Conservation (phyloP, 2,329 filamentous ascomycete genomes). For the Byssochlamys sp. region DNA sequence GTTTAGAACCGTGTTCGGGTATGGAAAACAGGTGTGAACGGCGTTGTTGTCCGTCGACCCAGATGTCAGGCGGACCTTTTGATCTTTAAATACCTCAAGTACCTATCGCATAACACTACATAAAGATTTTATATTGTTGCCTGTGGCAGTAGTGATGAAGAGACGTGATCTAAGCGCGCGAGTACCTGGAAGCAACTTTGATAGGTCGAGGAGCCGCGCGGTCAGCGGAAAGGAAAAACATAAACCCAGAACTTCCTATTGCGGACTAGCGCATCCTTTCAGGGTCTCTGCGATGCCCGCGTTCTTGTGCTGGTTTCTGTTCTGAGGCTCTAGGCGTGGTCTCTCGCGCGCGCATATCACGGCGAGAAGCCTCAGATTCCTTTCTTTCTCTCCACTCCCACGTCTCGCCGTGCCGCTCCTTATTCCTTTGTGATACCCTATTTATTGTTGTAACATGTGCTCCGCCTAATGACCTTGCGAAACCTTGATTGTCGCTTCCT, state of each 20-base stretch:
- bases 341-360: conserved; percentile 21
- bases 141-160: neutral
- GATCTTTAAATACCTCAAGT: conserved; percentile 3
- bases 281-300: conserved; percentile 33
- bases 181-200: no score
- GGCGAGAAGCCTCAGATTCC: conserved; percentile 7
- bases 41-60: conserved; percentile 28
- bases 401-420: conserved; percentile 9
- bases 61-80: conserved; percentile 23
- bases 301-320: conserved; percentile 19
- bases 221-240: conserved; percentile 20
- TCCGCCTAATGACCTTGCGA: conserved; percentile 24
- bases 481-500: conserved; percentile 9
- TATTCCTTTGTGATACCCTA: conserved; percentile 8
- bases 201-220: neutral
- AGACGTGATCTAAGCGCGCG: neutral
- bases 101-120: conserved; percentile 1
- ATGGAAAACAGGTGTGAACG: conserved; percentile 35
- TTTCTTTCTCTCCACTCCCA: conserved; percentile 9
- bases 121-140: neutral
- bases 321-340: conserved; percentile 19
- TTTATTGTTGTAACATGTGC: conserved; percentile 6
- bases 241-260: conserved; percentile 18
- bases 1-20: conserved; percentile 35
- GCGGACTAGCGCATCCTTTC: conserved; percentile 24